Percentiles rank a stretch among this genome's conserved stretches.
phyloP scores from a whole-genome alignment of 2,329 filamentous ascomycete species.

The Rhexocercosporidium sp. region DNA sequence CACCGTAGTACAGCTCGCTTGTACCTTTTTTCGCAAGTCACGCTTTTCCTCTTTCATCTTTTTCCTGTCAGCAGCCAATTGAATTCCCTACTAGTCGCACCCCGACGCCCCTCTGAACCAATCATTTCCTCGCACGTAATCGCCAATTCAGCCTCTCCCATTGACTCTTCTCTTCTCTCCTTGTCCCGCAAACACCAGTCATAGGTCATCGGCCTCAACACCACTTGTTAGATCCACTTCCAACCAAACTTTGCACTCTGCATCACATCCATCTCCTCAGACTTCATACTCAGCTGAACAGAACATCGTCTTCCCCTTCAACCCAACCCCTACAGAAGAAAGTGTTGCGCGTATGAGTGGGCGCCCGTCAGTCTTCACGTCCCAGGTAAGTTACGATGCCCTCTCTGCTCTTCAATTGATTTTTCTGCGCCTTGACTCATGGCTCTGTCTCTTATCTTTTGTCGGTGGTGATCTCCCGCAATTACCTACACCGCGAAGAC shows the following conservation, averaged over 20 bases:
- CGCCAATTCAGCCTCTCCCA: conserved; percentile 19
- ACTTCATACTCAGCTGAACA: conserved; percentile 13
- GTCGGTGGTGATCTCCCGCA: conserved; percentile 17
- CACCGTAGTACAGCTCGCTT: background rate
- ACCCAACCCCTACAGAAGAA: conserved; percentile 19
- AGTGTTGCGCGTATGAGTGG: conserved; percentile 78
- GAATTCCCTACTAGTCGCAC: background rate
- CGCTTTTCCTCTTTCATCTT: background rate
- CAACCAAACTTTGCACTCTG: conserved; percentile 16
- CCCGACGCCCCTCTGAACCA: background rate
- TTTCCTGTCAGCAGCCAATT: background rate
- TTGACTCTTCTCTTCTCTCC: conserved; percentile 3
- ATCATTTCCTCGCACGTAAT: conserved; percentile 8
- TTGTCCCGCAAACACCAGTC: conserved; percentile 18
- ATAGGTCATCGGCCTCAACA: background rate
- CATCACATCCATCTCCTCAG: background rate
- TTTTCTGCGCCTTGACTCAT: conserved; percentile 3
- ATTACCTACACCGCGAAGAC: conserved; percentile 15
- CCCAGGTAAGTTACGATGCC: conserved; percentile 64
- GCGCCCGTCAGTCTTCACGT: conserved; percentile 84
- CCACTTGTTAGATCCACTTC: background rate
- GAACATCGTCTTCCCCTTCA: conserved; percentile 18
- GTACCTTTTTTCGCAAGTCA: conserved; percentile 11
- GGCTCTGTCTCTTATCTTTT: conserved; percentile 28
- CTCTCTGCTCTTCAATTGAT: conserved; percentile 1